Evolutionary conservation across 306 rosid species (phyloP).

Genomic region (Sophora flavescens): DNA sequence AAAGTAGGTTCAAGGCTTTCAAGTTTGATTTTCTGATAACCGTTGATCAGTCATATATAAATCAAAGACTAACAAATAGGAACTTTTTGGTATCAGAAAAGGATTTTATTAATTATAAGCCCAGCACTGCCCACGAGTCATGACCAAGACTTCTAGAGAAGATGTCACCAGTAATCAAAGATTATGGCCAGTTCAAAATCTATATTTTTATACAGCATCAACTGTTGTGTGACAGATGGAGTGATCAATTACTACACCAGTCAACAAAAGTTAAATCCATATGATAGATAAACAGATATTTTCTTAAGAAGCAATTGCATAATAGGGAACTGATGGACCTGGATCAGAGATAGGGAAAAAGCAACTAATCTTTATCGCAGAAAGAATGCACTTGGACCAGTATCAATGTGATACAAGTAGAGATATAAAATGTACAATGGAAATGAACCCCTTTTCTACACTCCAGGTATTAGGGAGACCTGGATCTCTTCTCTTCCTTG

Average conservation of each 20-base stretch:
- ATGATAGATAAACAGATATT: background rate
- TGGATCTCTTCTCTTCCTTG: no score
- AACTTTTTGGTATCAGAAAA: background rate
- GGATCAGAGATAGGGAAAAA: no score
- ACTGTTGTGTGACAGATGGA: slow-evolving; percentile 1
- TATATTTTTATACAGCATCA: background rate
- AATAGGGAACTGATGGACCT: background rate
- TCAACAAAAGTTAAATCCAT: slow-evolving; percentile 15
- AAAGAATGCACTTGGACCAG: no score
- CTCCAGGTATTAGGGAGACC: no score
- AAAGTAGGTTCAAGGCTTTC: background rate
- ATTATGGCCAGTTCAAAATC: background rate
- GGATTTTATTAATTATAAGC: slow-evolving; percentile 5
- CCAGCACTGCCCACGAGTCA: no score
- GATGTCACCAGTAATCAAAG: background rate
- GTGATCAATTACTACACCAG: background rate
- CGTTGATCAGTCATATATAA: background rate
- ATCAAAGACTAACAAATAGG: background rate
- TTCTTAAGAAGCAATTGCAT: background rate
- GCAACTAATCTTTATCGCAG: no score
- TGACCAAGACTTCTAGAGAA: background rate
- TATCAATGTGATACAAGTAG: no score
- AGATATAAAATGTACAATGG: no score
- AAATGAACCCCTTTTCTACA: no score
- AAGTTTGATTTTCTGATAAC: slow-evolving; percentile 9